Percentiles rank a stretch among this genome's conserved stretches.
These are phyloP conservation scores for Phyllosticta ampelicida DNA, from an alignment of 2,329 filamentous ascomycete species.

Conservation along the genomic window DNA sequence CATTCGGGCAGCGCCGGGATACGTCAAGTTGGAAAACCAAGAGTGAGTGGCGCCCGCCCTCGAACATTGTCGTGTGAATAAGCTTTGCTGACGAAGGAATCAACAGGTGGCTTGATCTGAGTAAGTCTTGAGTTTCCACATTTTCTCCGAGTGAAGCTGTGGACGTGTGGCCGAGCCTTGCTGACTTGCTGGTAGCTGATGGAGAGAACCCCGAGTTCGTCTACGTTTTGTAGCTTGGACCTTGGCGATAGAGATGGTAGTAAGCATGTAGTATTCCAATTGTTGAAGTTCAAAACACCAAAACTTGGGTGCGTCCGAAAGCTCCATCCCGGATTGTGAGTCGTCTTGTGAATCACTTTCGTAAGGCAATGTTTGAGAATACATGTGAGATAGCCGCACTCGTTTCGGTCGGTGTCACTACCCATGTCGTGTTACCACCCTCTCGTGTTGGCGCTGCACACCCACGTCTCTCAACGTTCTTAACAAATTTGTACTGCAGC, in stretches of 20 bases:
- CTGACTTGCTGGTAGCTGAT: slow-evolving; percentile 37
- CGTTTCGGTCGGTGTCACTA: too few relatives aligned
- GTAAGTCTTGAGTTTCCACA: not conserved
- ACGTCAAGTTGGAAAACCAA: slow-evolving; percentile 53
- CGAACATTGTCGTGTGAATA: slow-evolving; percentile 2
- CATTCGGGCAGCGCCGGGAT: slow-evolving; percentile 42
- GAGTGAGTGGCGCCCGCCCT: slow-evolving; percentile 35
- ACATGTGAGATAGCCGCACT: too few relatives aligned
- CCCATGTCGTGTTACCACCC: too few relatives aligned
- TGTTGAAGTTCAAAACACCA: not conserved
- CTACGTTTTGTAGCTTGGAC: slow-evolving; percentile 42
- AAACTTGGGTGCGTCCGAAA: not conserved
- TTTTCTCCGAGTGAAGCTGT: not conserved
- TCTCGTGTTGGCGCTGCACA: too few relatives aligned
- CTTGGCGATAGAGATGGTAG: not conserved
- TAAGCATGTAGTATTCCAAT: not conserved
- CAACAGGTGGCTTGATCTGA: slow-evolving; percentile 44
- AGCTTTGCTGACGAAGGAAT: not conserved
- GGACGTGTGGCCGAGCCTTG: not conserved
- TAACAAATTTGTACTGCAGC: too few relatives aligned
- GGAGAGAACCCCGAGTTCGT: slow-evolving; percentile 53
- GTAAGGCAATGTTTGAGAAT: not conserved
- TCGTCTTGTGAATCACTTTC: too few relatives aligned
- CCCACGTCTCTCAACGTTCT: too few relatives aligned
- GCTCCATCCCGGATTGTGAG: not conserved